Conservation (phyloP, 1,284 basidiomycete genomes). For the Trichosporon sp. region DNA sequence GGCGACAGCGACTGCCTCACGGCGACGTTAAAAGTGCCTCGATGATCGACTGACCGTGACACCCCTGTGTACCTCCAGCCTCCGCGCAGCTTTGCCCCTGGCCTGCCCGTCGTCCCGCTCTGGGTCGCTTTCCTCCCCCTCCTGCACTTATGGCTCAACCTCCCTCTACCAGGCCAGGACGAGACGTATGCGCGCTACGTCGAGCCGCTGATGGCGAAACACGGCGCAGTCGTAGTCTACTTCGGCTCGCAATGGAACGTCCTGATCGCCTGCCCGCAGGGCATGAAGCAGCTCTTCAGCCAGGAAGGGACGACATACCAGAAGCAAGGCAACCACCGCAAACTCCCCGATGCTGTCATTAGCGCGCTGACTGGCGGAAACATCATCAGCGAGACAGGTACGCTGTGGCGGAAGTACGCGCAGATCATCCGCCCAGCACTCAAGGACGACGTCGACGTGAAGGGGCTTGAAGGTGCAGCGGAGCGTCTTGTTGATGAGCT, state of each 20-base stretch:
- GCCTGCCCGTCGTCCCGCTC: slow-evolving; percentile 16
- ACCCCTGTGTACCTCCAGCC: slow-evolving; percentile 14
- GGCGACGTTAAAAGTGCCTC: too few relatives aligned
- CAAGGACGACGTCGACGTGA: not conserved
- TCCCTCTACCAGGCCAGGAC: slow-evolving; percentile 13
- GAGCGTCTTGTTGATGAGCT: not conserved
- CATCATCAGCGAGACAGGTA: slow-evolving; percentile 20
- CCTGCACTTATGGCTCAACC: not conserved
- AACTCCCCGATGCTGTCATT: slow-evolving; percentile 16
- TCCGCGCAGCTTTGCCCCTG: slow-evolving; percentile 18
- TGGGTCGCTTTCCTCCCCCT: slow-evolving; percentile 22
- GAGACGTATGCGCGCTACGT: slow-evolving; percentile 18
- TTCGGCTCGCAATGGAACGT: slow-evolving; percentile 20
- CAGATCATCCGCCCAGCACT: slow-evolving; percentile 18
- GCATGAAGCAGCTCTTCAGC: slow-evolving; percentile 13
- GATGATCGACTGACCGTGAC: too few relatives aligned
- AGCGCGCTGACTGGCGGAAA: slow-evolving; percentile 17
- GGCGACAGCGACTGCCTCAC: too few relatives aligned
- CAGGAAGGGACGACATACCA: not conserved
- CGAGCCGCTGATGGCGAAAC: not conserved
- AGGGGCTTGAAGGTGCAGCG: not conserved
- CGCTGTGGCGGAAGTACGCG: slow-evolving; percentile 15
- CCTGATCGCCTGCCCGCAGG: slow-evolving; percentile 11
- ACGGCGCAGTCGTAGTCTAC: slow-evolving; percentile 20
- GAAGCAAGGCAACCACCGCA: slow-evolving; percentile 17